Evolutionary conservation across 768 basidiomycete species (phyloP).

Genomic region (Heimioporus sp.): DNA sequence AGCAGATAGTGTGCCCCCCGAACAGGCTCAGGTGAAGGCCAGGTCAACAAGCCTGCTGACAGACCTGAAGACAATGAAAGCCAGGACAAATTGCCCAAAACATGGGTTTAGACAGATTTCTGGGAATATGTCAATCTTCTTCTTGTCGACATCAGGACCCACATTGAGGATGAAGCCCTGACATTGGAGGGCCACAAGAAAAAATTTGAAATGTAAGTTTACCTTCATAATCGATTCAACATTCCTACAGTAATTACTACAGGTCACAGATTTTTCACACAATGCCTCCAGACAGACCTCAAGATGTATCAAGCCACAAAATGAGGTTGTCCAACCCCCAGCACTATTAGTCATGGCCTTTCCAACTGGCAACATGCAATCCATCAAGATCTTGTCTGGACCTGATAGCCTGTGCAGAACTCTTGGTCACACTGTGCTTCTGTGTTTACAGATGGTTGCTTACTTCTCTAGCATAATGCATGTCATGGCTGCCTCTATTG

Average conservation of each 20-base stretch:
- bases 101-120: neutral
- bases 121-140: neutral
- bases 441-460: too few relatives aligned
- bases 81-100: neutral
- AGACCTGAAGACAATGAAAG: neutral
- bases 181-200: neutral
- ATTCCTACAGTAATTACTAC: neutral
- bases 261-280: neutral
- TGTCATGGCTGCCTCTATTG: too few relatives aligned
- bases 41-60: neutral
- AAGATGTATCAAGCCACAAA: neutral
- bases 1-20: neutral
- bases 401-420: too few relatives aligned
- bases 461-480: too few relatives aligned
- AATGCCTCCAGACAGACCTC: neutral
- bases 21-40: neutral
- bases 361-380: too few relatives aligned
- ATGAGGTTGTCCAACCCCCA: neutral
- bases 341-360: too few relatives aligned
- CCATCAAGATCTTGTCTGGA: too few relatives aligned
- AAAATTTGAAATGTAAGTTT: neutral
- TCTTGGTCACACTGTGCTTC: too few relatives aligned
- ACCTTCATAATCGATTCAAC: too few relatives aligned
- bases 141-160: neutral
- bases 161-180: too few relatives aligned